Conservation (phyloP, 495 filamentous ascomycete genomes). For the Neurospora tetrasperma region DNA sequence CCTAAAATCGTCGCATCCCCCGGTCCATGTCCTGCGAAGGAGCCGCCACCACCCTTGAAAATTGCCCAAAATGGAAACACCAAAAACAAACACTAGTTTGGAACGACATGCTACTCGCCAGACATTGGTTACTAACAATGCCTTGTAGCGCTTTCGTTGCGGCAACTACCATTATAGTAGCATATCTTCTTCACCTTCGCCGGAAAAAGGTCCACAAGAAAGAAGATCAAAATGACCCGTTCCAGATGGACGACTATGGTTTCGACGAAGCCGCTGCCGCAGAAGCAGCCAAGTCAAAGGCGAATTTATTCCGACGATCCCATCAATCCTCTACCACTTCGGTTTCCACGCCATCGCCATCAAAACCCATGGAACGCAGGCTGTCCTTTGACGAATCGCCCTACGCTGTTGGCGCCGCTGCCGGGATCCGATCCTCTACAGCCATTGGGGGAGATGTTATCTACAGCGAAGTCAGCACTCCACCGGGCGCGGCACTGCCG, state of each 20-base stretch:
- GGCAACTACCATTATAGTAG: not conserved
- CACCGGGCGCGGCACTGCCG: not conserved
- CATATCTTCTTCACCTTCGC: slow-evolving; percentile 15
- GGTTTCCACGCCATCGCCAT: not conserved
- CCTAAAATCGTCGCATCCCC: not conserved
- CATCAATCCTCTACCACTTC: not conserved
- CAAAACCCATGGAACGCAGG: not conserved
- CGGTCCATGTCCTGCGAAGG: not conserved
- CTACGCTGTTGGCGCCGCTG: not conserved
- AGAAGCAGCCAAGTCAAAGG: not conserved
- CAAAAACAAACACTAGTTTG: not conserved
- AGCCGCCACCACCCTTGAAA: not conserved
- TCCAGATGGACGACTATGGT: slow-evolving; percentile 19
- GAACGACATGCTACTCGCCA: not conserved
- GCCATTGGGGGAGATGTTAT: not conserved
- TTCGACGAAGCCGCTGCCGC: slow-evolving; percentile 11
- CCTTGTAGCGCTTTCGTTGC: not conserved
- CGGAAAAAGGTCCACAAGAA: slow-evolving; percentile 13
- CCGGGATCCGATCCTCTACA: not conserved
- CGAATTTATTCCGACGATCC: not conserved
- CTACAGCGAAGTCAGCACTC: not conserved
- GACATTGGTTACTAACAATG: not conserved
- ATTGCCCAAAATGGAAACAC: not conserved
- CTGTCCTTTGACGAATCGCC: not conserved
- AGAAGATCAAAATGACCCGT: slow-evolving; percentile 18